These are phyloP conservation scores for Candida rishiriensis DNA, from an alignment of 805 yeast species.

Conservation along the genomic window DNA sequence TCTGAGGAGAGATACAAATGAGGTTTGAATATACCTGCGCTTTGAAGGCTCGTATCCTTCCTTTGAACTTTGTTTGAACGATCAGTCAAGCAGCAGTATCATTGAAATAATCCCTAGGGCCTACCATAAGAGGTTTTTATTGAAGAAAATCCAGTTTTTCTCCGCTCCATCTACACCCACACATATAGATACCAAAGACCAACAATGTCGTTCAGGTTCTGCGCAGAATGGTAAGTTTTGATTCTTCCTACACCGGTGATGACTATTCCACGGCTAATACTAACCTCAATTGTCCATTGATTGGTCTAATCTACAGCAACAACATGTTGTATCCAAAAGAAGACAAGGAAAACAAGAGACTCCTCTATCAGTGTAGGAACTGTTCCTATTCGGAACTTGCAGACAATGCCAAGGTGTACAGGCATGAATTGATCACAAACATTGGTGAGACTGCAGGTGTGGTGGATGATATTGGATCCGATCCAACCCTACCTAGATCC, in stretches of 20 bases:
- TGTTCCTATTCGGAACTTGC: slow-evolving; percentile 93
- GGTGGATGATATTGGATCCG: slow-evolving; percentile 90
- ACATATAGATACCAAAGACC: too few relatives aligned
- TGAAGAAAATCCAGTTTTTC: too few relatives aligned
- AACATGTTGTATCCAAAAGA: slow-evolving; percentile 98
- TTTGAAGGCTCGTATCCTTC: too few relatives aligned
- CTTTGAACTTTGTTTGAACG: too few relatives aligned
- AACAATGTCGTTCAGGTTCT: slow-evolving; percentile 76
- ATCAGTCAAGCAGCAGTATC: too few relatives aligned
- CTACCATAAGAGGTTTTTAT: too few relatives aligned
- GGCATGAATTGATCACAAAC: slow-evolving; percentile 88
- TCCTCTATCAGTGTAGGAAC: slow-evolving; percentile 89
- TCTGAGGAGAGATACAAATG: too few relatives aligned
- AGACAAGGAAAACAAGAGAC: slow-evolving; percentile 71
- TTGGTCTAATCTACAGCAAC: slow-evolving; percentile 58
- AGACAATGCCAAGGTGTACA: slow-evolving; percentile 77
- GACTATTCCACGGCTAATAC: neutral
- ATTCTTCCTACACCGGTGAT: neutral
- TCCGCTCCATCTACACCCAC: too few relatives aligned
- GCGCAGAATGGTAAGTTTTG: slow-evolving; percentile 66
- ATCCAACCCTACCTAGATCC: slow-evolving; percentile 96
- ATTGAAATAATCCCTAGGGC: too few relatives aligned
- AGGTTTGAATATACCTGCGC: too few relatives aligned
- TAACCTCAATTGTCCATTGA: neutral
- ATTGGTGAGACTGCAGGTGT: slow-evolving; percentile 97